Conservation (phyloP, 306 rosid genomes). For the Chamaecrista fasciculata region DNA sequence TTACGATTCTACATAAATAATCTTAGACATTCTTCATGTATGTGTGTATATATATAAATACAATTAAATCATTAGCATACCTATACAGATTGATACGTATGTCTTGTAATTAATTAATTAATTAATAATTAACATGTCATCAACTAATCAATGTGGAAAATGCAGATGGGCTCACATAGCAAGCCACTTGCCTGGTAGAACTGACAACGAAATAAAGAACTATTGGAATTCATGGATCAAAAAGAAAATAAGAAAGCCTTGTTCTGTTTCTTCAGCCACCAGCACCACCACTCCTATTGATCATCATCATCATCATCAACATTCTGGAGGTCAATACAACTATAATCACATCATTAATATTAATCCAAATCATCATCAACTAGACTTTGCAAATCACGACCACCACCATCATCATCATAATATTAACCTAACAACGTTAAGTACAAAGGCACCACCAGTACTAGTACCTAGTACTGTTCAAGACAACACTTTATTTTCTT, state of each 20-base stretch:
- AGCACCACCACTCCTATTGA: neutral
- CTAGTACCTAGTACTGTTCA: no score
- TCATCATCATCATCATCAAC: neutral
- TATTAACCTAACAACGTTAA: conserved; percentile 20
- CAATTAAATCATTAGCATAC: neutral
- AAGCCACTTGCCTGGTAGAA: conserved; percentile 94
- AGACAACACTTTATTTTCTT: conserved; percentile 54
- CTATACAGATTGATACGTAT: no score
- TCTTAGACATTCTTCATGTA: no score
- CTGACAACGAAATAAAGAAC: conserved; percentile 95
- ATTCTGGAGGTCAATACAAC: conserved; percentile 40
- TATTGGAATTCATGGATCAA: conserved; percentile 99
- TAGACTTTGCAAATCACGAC: conserved; percentile 56
- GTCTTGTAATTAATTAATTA: no score
- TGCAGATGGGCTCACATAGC: conserved; percentile 99
- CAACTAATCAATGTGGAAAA: no score
- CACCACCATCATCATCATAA: no score
- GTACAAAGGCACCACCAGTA: conserved; percentile 37
- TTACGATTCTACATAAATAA: neutral
- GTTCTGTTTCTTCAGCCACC: conserved; percentile 40
- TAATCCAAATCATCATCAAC: no score
- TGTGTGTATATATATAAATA: neutral
- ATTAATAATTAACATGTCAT: no score
- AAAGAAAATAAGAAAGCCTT: conserved; percentile 79
- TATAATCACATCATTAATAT: conserved; percentile 46